Evolutionary conservation across 2,329 filamentous ascomycete genomes (phyloP).

Genomic region (Claviceps spartinae): DNA sequence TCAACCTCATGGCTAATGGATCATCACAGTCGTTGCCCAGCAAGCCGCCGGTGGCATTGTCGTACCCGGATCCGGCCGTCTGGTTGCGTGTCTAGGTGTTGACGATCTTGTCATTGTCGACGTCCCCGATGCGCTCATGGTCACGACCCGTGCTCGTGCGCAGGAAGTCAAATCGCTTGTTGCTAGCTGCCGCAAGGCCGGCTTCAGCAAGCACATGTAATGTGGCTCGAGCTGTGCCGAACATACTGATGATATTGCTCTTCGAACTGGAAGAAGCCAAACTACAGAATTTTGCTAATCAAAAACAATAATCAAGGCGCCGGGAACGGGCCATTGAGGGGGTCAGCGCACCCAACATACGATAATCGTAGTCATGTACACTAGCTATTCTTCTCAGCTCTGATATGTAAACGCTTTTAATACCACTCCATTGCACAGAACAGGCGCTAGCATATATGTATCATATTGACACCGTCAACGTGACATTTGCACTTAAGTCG

Average conservation of each 20-base stretch:
- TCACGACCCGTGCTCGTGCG: constrained; percentile 14
- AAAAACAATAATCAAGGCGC: not conserved
- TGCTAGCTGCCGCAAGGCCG: constrained; percentile 13
- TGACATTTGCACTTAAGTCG: too few species aligned
- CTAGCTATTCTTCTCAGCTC: not conserved
- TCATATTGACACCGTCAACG: too few species aligned
- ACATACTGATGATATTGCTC: not conserved
- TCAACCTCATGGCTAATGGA: not conserved
- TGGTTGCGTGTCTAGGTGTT: constrained; percentile 14
- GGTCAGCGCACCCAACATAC: not conserved
- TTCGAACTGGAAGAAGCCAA: too few species aligned
- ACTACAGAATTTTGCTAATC: not conserved
- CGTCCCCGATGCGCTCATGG: constrained; percentile 15
- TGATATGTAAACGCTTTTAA: not conserved
- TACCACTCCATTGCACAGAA: not conserved
- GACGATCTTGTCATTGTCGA: constrained; percentile 16
- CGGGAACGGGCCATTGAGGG: not conserved
- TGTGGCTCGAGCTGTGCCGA: not conserved
- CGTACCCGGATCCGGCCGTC: constrained; percentile 13
- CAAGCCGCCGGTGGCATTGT: constrained; percentile 15
- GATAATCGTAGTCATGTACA: not conserved
- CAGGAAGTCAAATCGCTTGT: constrained; percentile 16
- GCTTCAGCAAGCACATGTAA: constrained; percentile 12
- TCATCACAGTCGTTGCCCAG: constrained; percentile 11
- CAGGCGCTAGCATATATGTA: too few species aligned